Base-by-base conservation (phyloP, 2,329 filamentous ascomycete species). In the Aspergillus versicolor region DNA sequence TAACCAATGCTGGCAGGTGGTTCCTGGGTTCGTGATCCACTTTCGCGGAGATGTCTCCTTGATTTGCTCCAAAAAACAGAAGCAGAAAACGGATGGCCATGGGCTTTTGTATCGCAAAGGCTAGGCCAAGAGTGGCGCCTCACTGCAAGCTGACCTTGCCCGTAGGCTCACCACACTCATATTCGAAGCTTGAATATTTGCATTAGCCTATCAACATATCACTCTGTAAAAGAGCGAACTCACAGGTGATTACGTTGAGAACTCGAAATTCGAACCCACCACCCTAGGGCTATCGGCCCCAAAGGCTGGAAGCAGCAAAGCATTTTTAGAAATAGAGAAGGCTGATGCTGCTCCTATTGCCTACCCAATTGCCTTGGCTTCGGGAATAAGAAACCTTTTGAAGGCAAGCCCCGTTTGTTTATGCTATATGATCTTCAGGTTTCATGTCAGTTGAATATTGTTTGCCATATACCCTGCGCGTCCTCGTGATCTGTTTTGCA, bases 1-100 rank as follows among this genome's bases (percentile, higher is more conserved):
- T 55, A 19, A 58, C 12, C 32, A 24, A 13, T 19, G 2, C 38
- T 45, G 12, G 3, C 42, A 72, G 70, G 67, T 47, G 62, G 66
- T 44, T 63, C 65, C 11, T 72, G 69, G 69, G 67, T 73, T 21
- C 65, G 65, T 12, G 67, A 72, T 45, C 65, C 67, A 8, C 53
- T 69, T 38, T 65, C 67, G 5, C 64, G 61, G 42, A 62, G 52
- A 30, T 60, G 59, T 47, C 57, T 67, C 4, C 57, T 67, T 4
- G 64, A 64, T 47, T 52, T 67, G 4, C 60, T 67, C 12, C 65
- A 56, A 34, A 52, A 58, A 30, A 67, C 65, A 21, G 63, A 67
- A 44, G 44, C 59, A 21, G 64, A 66, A 41, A 64, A 65, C 27
- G 62, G 64, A 22, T 65, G 63, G 59, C 63, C 67, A 17, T 67